Evolutionary conservation across 2,329 filamentous ascomycete species (phyloP), one percentile per base, ranked within the genome.

Genomic region (Stachybotrys elegans): DNA sequence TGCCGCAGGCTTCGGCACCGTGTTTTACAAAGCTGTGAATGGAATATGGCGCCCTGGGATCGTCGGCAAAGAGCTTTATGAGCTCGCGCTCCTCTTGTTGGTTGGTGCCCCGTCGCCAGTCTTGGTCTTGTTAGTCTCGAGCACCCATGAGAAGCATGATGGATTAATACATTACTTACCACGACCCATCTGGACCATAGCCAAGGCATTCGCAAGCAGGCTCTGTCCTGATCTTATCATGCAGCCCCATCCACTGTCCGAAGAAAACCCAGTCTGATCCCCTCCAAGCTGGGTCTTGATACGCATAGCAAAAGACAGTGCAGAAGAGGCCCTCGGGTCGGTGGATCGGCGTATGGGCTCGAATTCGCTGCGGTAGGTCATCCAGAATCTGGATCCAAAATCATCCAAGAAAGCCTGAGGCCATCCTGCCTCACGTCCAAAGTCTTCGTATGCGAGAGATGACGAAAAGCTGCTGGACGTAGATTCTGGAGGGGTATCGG

Each of bases 211-310:
- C 36, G 92, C 92, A 34, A 98, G 72, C 21, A 98, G 74, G 57
- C 88, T 92, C 69, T 98, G 93, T 4, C 93, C 93, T 6, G 92
- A 96, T 47, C 93, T 77, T 55, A 98, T 97, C 93, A 98, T 98
- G 60, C 93, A 98, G 0, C 93, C 93, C 90, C 94, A 98, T 42
- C 93, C 93, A 9, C 88, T 91, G 62, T 98, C 93, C 2, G 89
- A 92, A 11, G 88, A 86, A 66, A 97, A 98, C 5, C 88, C 90
- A 21, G 76, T 75, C 45, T 88, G 80, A 40, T 95, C 88, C 11
- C 81, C 77, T 16, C 31, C n/a, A 6, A 97, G 70, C 57, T 89
- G 86, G 43, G 76, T 91, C 57, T 90, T 86, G 53, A 97, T 72
- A 41, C 90, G 84, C 66, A 95, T 92, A 2, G 88, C 74, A 46